Conservation (phyloP, 768 basidiomycete genomes). For the Termitomyces sp. region DNA sequence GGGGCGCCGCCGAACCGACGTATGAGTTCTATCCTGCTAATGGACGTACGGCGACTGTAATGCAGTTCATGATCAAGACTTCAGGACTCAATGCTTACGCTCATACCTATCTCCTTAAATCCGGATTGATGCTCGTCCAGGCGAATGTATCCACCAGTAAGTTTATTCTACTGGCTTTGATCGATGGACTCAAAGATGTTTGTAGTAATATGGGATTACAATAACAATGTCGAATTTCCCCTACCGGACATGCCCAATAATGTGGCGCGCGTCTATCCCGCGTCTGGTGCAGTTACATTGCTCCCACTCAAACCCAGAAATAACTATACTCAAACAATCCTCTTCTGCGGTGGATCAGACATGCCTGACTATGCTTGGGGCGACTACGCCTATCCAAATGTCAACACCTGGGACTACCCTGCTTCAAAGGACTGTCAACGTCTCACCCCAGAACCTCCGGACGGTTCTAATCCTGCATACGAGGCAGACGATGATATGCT, state of each 20-base stretch:
- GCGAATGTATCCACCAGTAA: slow-evolving; percentile 72
- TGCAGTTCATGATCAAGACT: slow-evolving; percentile 70
- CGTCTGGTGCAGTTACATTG: slow-evolving; percentile 83
- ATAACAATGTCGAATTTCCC: slow-evolving; percentile 48
- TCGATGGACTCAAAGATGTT: too few relatives aligned
- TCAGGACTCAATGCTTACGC: slow-evolving; percentile 77
- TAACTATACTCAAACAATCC: slow-evolving; percentile 74
- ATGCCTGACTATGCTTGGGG: slow-evolving; percentile 72
- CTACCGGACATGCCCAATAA: slow-evolving; percentile 69
- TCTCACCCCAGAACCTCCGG: slow-evolving; percentile 78
- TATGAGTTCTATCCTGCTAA: slow-evolving; percentile 78
- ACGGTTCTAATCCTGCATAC: slow-evolving; percentile 55
- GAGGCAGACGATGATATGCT: slow-evolving; percentile 71
- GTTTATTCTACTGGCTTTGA: slow-evolving; percentile 6
- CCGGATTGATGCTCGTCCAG: slow-evolving; percentile 75
- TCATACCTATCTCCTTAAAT: slow-evolving; percentile 66
- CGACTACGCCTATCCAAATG: slow-evolving; percentile 63
- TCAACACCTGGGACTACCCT: slow-evolving; percentile 68
- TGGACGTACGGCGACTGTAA: slow-evolving; percentile 37
- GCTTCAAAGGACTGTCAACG: slow-evolving; percentile 71
- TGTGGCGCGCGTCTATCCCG: slow-evolving; percentile 82
- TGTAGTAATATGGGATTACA: slow-evolving; percentile 44
- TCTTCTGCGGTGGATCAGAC: slow-evolving; percentile 89
- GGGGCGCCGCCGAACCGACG: slow-evolving; percentile 73
- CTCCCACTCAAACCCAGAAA: slow-evolving; percentile 86